Evolutionary conservation across 805 yeast genomes (phyloP), one percentile per base, ranked within the genome.

Genomic region (Dipodascopsis uninucleata): DNA sequence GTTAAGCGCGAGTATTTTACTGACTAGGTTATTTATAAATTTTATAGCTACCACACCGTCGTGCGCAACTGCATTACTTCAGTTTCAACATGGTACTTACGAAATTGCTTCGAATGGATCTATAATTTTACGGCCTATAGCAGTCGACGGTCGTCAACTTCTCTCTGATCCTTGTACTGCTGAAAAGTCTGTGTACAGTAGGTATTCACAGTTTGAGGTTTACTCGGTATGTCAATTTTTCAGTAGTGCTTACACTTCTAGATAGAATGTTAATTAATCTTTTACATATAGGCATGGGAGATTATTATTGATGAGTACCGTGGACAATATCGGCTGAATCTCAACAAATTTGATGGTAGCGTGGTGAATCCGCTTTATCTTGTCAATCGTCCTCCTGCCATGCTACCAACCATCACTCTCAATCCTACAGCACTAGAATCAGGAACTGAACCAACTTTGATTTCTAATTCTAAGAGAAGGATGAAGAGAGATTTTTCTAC

Each of bases 311-410:
- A 87, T 64, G 68, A 75, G 9, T 93, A 90, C 69, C 84, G 85
- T 61, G 98, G 98, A 18, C 76, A 87, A 59, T 81, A 79, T 67
- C 75, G 77, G 55, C 75, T 93, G 45, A 81, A 81, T 51, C 69
- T 93, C 48, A 82, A 75, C 66, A 80, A 82, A 68, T 82, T 75
- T 57, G 71, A 69, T 32, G 97, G 97, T 14, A 64, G 85, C 14
- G 79, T 79, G 35, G 66, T 83, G 71, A 90, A 87, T 55, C 97
- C 98, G 0, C 65, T 93, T 59, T 93, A 87, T 66, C 74, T 93
- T 64, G 96, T 94, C 1, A 93, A 89, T 70, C 76, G 77, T 58
- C 98, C 98, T 4, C 94, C 98, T 7, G 74, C 84, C 77, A 93
- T 93, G 98, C 77, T 93, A 49, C 98, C 98, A 18, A 93, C 97